Evolutionary conservation across 331 rosid species (phyloP).

Genomic region (Malus hybrid): DNA sequence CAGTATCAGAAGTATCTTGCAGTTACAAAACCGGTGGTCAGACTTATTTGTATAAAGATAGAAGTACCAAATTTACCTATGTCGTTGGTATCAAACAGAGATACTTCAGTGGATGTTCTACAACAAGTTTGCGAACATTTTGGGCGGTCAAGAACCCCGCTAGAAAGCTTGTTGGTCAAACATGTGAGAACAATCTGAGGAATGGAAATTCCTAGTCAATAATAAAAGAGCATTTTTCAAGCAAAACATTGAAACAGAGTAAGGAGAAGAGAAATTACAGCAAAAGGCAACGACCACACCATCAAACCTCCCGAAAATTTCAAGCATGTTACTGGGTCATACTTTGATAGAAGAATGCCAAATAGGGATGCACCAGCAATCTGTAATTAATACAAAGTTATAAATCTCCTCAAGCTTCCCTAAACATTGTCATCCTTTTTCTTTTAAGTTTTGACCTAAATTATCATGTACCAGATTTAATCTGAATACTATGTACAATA

Average conservation of each 20-base stretch:
- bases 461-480: neutral
- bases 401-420: neutral
- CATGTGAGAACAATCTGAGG: slow-evolving; percentile 60
- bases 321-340: slow-evolving; percentile 81
- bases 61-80: slow-evolving; percentile 37
- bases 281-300: slow-evolving; percentile 65
- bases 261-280: slow-evolving; percentile 48
- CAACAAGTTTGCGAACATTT: slow-evolving; percentile 64
- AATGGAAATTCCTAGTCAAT: slow-evolving; percentile 2
- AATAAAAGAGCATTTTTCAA: slow-evolving; percentile 1
- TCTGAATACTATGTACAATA: neutral
- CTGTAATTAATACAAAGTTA: slow-evolving; percentile 28
- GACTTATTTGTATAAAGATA: neutral
- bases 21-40: neutral
- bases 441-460: neutral
- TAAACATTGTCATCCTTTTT: neutral
- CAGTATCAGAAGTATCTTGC: neutral
- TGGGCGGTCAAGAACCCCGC: slow-evolving; percentile 91
- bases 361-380: slow-evolving; percentile 80
- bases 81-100: slow-evolving; percentile 27
- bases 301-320: slow-evolving; percentile 67
- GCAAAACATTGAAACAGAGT: slow-evolving; percentile 13
- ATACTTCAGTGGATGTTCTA: slow-evolving; percentile 34
- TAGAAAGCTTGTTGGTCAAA: slow-evolving; percentile 78
- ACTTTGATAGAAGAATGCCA: slow-evolving; percentile 78